phyloP scores from a whole-genome alignment of 2,329 filamentous ascomycete genomes.

The Ascocoryne sarcoides region DNA sequence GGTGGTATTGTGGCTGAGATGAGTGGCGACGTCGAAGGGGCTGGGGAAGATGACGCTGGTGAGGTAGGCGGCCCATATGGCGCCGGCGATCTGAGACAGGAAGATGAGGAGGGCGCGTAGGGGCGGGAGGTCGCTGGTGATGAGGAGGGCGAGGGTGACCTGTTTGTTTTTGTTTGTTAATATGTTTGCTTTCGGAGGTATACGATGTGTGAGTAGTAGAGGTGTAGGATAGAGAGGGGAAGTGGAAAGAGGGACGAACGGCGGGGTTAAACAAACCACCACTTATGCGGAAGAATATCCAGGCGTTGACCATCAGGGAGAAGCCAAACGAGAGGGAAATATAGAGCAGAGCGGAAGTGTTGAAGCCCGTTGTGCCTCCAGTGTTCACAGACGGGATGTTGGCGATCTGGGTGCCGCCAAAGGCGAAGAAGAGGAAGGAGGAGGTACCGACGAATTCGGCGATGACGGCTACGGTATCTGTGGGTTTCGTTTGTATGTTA shows the following conservation, averaged over 20 bases:
- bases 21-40: constrained; percentile 33
- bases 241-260: too few relatives aligned
- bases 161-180: not conserved
- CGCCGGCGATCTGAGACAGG: constrained; percentile 29
- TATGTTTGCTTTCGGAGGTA: not conserved
- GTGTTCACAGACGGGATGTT: constrained; percentile 28
- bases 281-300: constrained; percentile 44
- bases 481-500: too few relatives aligned
- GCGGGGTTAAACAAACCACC: constrained; percentile 45
- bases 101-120: constrained; percentile 28
- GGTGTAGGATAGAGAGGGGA: too few relatives aligned
- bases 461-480: constrained; percentile 23
- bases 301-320: constrained; percentile 41
- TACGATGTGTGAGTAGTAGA: too few relatives aligned
- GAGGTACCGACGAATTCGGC: constrained; percentile 29
- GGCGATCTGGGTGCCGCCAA: constrained; percentile 24
- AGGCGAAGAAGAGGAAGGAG: constrained; percentile 31
- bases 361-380: constrained; percentile 35
- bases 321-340: constrained; percentile 27
- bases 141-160: constrained; percentile 30
- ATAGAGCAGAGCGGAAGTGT: constrained; percentile 34
- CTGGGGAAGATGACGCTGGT: constrained; percentile 31
- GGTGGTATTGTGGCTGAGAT: constrained; percentile 32
- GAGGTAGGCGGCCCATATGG: constrained; percentile 33
- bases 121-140: constrained; percentile 29